Base-by-base conservation (phyloP, 768 basidiomycete genomes). In the Tubosaeta sp. region DNA sequence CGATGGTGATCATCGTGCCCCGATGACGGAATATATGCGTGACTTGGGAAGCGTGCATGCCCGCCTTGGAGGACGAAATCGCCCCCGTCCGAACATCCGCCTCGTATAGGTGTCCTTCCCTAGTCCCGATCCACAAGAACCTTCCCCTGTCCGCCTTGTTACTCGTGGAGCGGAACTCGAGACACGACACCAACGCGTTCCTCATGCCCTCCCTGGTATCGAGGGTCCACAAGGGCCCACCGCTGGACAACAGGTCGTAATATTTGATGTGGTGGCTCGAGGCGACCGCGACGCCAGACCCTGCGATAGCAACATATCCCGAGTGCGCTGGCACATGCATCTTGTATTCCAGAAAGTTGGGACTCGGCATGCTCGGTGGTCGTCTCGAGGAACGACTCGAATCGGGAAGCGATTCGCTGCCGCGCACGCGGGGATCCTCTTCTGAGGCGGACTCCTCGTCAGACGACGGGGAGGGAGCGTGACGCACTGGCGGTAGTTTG, bases 21-120 rank as follows among this genome's bases (percentile, higher is more conserved):
- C 78, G 81, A 56, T 86, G 70, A n/a, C 90, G 78, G 66, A 90
- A 86, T 29, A 97, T 87, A 57, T 83, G 74, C 1, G 79, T 78
- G 50, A 97, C 76, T 1, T 85, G 69, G 50, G 83, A 76, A 0
- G 81, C 61, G 62, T 97, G 95, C 0, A 80, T 81, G 12, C 75
- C 73, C 33, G 76, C 73, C 55, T 84, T 88, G 31, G 76, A 72
- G 13, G 80, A 82, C 2, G 75, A 74, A 17, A 92, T 67, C 5
- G 60, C 58, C 0, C 84, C 86, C 3, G 76, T 82, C 48, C 77
- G 69, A 35, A 88, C 73, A 62, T 97, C 91, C 50, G 95, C 58
- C 73, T 97, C 94, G 58, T 86, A 76, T 25, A 99, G 53, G 65
- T 88, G 84, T 0, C 95, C 95, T 25, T 95, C 92, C 71, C 89